phyloP scores from a whole-genome alignment of 2,329 filamentous ascomycete species.

The Metarhizium anisopliae region DNA sequence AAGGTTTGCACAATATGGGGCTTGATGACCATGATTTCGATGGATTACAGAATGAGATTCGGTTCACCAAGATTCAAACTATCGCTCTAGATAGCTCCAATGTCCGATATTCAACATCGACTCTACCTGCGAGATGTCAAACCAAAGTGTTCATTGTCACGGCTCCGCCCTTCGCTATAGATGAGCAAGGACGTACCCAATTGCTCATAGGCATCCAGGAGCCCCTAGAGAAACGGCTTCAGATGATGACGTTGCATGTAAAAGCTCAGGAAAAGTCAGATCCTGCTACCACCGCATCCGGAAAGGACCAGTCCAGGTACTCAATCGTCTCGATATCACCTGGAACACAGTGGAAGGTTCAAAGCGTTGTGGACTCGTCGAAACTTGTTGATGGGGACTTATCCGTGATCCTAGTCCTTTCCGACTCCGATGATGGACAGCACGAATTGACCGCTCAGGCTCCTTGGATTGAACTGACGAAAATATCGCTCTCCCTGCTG shows the following conservation, averaged over 20 bases:
- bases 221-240: slow-evolving; percentile 54
- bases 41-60: slow-evolving; percentile 62
- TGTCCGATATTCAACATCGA: slow-evolving; percentile 49
- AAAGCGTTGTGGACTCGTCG: slow-evolving; percentile 65
- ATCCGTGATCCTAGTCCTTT: slow-evolving; percentile 61
- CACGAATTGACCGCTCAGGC: slow-evolving; percentile 64
- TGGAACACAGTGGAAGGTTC: slow-evolving; percentile 47
- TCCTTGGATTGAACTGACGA: slow-evolving; percentile 64
- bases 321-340: slow-evolving; percentile 20
- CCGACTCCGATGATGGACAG: slow-evolving; percentile 52
- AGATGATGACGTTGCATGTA: slow-evolving; percentile 55
- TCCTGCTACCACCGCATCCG: slow-evolving; percentile 12
- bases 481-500: slow-evolving; percentile 53
- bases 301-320: slow-evolving; percentile 12
- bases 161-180: slow-evolving; percentile 45
- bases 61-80: slow-evolving; percentile 61
- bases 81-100: slow-evolving; percentile 54
- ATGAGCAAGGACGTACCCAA: slow-evolving; percentile 44
- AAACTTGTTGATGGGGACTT: slow-evolving; percentile 58
- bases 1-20: slow-evolving; percentile 64
- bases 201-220: slow-evolving; percentile 64
- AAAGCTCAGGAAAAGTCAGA: slow-evolving; percentile 31
- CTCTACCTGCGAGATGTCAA: slow-evolving; percentile 42
- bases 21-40: slow-evolving; percentile 65
- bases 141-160: slow-evolving; percentile 60